Percentiles rank a stretch among this genome's conserved stretches.
Evolutionary conservation across 2,329 filamentous ascomycete species (phyloP).

Genomic region (Botrytis aclada): DNA sequence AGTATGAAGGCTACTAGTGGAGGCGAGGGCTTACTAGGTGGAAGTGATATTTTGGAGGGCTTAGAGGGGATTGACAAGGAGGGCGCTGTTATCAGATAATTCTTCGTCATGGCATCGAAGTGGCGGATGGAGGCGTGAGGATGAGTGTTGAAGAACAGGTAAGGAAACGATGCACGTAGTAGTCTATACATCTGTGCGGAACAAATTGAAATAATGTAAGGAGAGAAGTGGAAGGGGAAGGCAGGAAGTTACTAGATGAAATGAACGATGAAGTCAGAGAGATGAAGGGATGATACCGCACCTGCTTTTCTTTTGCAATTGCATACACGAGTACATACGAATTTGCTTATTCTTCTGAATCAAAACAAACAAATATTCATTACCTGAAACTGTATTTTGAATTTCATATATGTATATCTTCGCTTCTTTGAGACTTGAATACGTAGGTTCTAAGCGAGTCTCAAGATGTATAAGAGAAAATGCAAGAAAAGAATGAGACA

Average conservation of each 20-base stretch:
- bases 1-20: conserved; percentile 52
- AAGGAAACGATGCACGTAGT: no score
- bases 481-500: no score
- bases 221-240: not conserved
- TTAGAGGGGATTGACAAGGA: conserved; percentile 77
- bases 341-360: not conserved
- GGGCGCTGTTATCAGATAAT: conserved; percentile 64
- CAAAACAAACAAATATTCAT: not conserved
- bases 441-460: rapidly evolving
- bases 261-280: not conserved
- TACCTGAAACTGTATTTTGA: not conserved
- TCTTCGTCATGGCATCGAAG: not conserved
- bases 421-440: not conserved
- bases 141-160: not conserved
- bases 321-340: not conserved
- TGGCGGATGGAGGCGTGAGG: not conserved
- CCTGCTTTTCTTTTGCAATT: no score
- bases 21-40: conserved; percentile 64
- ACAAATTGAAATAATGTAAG: not conserved
- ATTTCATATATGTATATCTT: not conserved
- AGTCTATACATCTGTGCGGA: not conserved
- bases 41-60: conserved; percentile 81
- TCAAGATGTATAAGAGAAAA: not conserved
- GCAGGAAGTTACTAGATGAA: not conserved
- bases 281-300: not conserved